Evolutionary conservation across 495 filamentous ascomycete genomes (phyloP).

Genomic region (Ramalina peruviana): DNA sequence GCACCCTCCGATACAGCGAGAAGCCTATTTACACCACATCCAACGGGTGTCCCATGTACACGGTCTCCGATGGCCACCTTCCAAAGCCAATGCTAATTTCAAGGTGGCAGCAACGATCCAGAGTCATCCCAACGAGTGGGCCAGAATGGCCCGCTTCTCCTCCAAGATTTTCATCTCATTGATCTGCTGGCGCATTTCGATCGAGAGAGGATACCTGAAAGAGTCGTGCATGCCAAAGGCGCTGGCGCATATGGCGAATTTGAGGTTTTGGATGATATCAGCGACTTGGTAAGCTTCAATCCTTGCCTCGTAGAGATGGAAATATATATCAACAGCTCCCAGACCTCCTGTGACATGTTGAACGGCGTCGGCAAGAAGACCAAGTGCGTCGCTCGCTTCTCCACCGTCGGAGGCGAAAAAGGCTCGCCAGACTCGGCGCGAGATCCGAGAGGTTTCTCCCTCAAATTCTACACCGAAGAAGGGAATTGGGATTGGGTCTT

Average conservation of each 20-base stretch:
- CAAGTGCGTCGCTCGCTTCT: slow-evolving; percentile 43
- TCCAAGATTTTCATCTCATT: slow-evolving; percentile 42
- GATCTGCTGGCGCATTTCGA: slow-evolving; percentile 38
- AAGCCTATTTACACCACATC: slow-evolving; percentile 47
- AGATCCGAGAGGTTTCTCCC: slow-evolving; percentile 51
- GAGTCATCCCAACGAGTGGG: slow-evolving; percentile 45
- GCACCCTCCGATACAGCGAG: slow-evolving; percentile 42
- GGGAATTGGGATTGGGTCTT: slow-evolving; percentile 56
- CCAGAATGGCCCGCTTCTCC: slow-evolving; percentile 45
- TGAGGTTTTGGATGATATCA: slow-evolving; percentile 42
- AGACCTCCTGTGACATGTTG: slow-evolving; percentile 32
- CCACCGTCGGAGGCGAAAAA: slow-evolving; percentile 49
- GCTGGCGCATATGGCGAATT: slow-evolving; percentile 50
- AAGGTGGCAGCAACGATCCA: slow-evolving; percentile 34
- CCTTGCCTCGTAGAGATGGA: background rate
- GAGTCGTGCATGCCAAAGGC: slow-evolving; percentile 50
- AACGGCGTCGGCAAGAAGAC: slow-evolving; percentile 48
- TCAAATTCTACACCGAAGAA: slow-evolving; percentile 70
- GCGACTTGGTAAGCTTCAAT: slow-evolving; percentile 19
- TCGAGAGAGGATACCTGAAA: slow-evolving; percentile 35
- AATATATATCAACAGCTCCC: background rate
- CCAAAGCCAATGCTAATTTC: background rate
- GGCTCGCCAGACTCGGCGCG: slow-evolving; percentile 51
- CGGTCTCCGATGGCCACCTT: background rate
- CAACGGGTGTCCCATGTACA: slow-evolving; percentile 38